These are phyloP conservation scores for Heliamphora pulchella DNA, from an alignment of 179 eudicot species.

Conservation along the genomic window DNA sequence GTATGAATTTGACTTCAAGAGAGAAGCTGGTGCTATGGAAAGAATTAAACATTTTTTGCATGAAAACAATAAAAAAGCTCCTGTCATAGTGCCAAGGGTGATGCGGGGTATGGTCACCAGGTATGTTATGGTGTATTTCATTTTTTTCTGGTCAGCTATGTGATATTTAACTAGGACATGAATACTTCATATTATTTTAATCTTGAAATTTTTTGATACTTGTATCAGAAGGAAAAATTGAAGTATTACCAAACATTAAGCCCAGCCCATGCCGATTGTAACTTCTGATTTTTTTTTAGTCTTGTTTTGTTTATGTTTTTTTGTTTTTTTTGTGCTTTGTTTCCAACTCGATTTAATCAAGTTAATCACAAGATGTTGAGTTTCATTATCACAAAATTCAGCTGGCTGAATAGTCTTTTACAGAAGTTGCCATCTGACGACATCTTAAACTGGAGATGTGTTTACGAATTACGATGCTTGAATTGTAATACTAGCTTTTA, in stretches of 20 bases:
- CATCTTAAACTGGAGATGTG: not conserved
- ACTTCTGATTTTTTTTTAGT: no score
- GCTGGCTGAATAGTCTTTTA: not conserved
- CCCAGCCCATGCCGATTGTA: no score
- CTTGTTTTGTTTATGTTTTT: no score
- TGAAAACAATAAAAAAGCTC: conserved; percentile 65
- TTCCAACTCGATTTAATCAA: not conserved
- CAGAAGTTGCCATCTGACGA: not conserved
- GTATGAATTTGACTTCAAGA: conserved; percentile 81
- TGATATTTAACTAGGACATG: not conserved
- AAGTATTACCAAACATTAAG: no score
- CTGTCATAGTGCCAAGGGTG: conserved; percentile 72
- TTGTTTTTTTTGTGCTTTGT: not conserved
- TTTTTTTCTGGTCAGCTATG: not conserved
- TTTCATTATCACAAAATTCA: not conserved
- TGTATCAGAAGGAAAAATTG: not conserved
- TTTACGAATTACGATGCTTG: not conserved
- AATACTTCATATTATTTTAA: not conserved
- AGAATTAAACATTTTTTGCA: conserved; percentile 57
- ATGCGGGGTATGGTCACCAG: conserved; percentile 59
- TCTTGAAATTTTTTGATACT: not conserved
- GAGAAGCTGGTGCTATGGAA: conserved; percentile 94
- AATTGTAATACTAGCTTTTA: not conserved
- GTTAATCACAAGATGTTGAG: not conserved
- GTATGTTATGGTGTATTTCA: conserved; percentile 30